These are phyloP conservation scores for Quercus rubra DNA, from an alignment of 306 rosid genomes.

Conservation along the genomic window DNA sequence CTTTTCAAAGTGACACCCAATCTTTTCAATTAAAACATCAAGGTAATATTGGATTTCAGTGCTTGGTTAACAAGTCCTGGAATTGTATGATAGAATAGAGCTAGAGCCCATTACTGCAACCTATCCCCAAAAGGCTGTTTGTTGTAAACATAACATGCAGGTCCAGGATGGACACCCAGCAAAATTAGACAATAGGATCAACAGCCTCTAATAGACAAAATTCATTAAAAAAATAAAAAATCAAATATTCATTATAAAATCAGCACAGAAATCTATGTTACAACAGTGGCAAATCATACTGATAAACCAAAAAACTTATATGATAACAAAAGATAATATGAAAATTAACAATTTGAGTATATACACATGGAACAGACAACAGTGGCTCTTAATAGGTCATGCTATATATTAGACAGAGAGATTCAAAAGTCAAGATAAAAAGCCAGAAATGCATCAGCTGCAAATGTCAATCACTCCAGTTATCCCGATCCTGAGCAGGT, in stretches of 20 bases:
- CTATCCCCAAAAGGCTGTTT: too few species aligned
- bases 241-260: not conserved
- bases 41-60: too few species aligned
- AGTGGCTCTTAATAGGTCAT: not conserved
- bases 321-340: not conserved
- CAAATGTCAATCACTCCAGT: slow-evolving; percentile 66
- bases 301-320: slow-evolving; percentile 5
- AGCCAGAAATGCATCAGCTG: not conserved
- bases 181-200: not conserved
- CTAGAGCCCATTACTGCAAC: too few species aligned
- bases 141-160: not conserved
- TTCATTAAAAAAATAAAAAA: not conserved
- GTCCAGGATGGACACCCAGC: not conserved
- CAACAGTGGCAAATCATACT: slow-evolving; percentile 7
- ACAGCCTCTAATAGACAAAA: not conserved
- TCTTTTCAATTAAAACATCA: too few species aligned
- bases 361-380: slow-evolving; percentile 9
- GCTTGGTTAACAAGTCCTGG: too few species aligned
- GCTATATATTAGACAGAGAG: not conserved
- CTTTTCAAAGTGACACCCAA: too few species aligned
- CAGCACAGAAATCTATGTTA: slow-evolving; percentile 9
- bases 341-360: not conserved
- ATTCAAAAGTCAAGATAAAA: not conserved
- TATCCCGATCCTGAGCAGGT: slow-evolving; percentile 55
- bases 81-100: too few species aligned